Base-by-base conservation (phyloP, 805 yeast species). In the Starmerella gropengiesseri region DNA sequence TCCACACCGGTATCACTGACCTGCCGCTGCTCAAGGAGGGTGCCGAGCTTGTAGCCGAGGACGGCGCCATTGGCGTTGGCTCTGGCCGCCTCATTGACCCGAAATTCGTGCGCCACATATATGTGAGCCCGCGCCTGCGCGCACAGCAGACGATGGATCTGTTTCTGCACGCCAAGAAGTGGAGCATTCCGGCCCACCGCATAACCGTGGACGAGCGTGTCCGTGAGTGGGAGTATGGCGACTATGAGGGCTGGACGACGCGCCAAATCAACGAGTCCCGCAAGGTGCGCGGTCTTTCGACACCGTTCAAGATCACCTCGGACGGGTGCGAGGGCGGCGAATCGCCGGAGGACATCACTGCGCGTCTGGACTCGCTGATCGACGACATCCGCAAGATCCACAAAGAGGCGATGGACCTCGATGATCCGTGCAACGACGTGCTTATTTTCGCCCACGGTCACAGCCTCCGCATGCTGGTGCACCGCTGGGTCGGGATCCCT, bases 221-320 rank as follows among this genome's bases (percentile, higher is more conserved):
- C 38, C 73, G 91, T 53, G 97, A 89, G 63, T 89, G 96, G 96
- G 93, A 84, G 52, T 89, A 89, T 56, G 97, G 97, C 52, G 91
- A 83, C 57, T 89, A 89, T 60, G 97, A 89, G 67, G 97, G 97
- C 5, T 61, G 77, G 51, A 58, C 70, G 44, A 81, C 94, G 2
- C 59, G 64, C 6, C 75, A 87, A 54, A 85, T 87, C 59, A 46
- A 50, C 40, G 33, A 22, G 22, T 39, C 64, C 70, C 33, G 73
- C 67, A 37, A 40, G 34, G 35, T 33, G 12, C 12, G 29, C 17
- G 52, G 49, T 13, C 44, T 49, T 7, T 28, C 28, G 7, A 45
- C 50, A 9, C 47, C 48, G 14, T 49, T 61, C 75, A 51, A 74
- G 94, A 86, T 89, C 58, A 87, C 95, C 93, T 63, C 75, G 47